Evolutionary conservation across 148 eudicot species (phyloP).

Genomic region (Cornus florida): DNA sequence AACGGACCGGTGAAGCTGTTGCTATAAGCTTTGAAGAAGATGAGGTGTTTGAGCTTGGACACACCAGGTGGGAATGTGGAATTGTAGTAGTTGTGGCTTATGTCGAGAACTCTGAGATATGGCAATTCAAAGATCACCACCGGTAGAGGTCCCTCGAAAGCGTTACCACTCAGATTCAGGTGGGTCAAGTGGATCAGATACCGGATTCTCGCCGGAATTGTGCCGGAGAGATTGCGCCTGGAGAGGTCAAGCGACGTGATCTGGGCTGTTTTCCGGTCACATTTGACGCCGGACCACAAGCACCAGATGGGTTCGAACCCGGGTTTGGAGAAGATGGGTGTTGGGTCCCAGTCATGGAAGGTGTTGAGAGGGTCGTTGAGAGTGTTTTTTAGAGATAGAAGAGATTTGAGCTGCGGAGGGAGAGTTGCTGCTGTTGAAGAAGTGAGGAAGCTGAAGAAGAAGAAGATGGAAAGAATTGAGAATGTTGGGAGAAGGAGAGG

Average conservation of each 20-base stretch:
- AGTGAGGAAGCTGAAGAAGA: not conserved
- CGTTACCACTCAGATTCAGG: conserved; percentile 64
- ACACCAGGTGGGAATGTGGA: conserved; percentile 68
- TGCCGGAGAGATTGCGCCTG: conserved; percentile 64
- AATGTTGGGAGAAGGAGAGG: conserved; percentile 12
- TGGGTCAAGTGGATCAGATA: conserved; percentile 41
- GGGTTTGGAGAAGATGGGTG: conserved; percentile 20
- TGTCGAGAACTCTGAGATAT: conserved; percentile 59
- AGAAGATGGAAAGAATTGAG: conserved; percentile 14
- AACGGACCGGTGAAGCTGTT: conserved; percentile 75
- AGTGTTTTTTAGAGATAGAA: conserved; percentile 67
- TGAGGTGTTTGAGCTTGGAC: conserved; percentile 51
- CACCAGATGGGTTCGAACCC: conserved; percentile 55
- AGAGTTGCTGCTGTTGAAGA: conserved; percentile 11
- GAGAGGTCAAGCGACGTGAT: conserved; percentile 68
- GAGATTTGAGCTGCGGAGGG: conserved; percentile 47
- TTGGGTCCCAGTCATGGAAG: conserved; percentile 61
- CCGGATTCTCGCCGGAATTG: conserved; percentile 42
- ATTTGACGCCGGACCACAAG: conserved; percentile 76
- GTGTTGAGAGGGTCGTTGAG: conserved; percentile 63
- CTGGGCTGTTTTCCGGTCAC: conserved; percentile 32
- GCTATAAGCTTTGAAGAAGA: conserved; percentile 58
- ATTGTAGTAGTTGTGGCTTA: conserved; percentile 65
- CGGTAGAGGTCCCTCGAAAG: conserved; percentile 52
- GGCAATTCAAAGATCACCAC: conserved; percentile 48